Base-by-base conservation (phyloP, 768 basidiomycete genomes). In the Leucocoprinus sp. region DNA sequence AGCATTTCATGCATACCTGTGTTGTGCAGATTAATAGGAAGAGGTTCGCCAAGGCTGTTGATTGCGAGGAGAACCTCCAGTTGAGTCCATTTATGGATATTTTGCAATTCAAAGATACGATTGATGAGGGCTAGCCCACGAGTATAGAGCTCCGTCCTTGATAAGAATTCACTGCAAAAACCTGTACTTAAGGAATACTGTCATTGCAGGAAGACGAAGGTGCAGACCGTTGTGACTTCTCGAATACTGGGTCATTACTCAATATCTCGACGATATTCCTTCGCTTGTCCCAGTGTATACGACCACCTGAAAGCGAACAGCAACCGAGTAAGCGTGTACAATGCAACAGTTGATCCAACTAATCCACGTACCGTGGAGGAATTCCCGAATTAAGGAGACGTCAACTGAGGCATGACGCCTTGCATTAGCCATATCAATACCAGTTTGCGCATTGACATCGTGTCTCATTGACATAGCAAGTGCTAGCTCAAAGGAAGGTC, bases 71-170 rank as follows among this genome's bases (percentile, higher is more conserved):
- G 51, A 1, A 64, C 67, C 46, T 84, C 72, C 31, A 69, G 62
- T 3, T 65, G 51, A 0, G 71, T 65, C 83, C 82, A 84, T 5
- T 56, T 57, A 43, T 81, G 70, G 2, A 62, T 50, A 42, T 76
- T 69, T 50, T 71, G 66, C n/a, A 87, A 60, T 54, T 84, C 83
- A 40, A 68, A 70, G 7, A 86, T 52, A 14, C 78, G 69, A 43
- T 75, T 77, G 1, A 68, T 72, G 55, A 82, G 70, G 0, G 63
- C 60, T 9, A 83, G 61, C 0, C 71, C 80, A 2, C 74, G 73
- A 15, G 71, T 64, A 52, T 80, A 81, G 8, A 67, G 64, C 42
- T 86, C 78, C 0, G 70, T 68, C 43, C 82, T 72, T 11, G 70
- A 69, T 57, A 80, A 64, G 54, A 78, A 83, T 3, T 74, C 66